Conservation (phyloP, 2,329 filamentous ascomycete species). For the Fusarium subtropicale region DNA sequence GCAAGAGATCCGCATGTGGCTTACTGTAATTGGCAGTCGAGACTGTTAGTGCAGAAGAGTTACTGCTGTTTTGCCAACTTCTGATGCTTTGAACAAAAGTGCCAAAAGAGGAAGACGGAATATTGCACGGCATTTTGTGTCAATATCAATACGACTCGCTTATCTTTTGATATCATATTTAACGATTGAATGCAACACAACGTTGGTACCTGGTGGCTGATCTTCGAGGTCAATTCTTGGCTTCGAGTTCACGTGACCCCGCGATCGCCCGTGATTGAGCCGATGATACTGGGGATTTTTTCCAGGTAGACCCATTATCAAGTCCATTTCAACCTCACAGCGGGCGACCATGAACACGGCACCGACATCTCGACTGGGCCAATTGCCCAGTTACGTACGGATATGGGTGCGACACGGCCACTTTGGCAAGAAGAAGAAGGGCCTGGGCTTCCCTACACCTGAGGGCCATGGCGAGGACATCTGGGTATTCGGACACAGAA, state of each 20-base stretch:
- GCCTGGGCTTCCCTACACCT: constrained; percentile 46
- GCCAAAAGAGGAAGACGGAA: background rate
- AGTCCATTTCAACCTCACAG: constrained; percentile 40
- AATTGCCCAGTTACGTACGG: constrained; percentile 57
- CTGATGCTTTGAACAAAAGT: background rate
- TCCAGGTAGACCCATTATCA: constrained; percentile 32
- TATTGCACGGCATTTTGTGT: background rate
- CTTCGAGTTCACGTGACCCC: constrained; percentile 37
- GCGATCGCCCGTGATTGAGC: constrained; percentile 31
- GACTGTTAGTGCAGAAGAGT: background rate
- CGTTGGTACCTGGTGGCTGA: background rate
- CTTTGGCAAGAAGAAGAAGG: constrained; percentile 39
- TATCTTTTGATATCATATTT: background rate
- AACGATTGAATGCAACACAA: background rate
- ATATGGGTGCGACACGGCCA: constrained; percentile 57
- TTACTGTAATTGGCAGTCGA: constrained; percentile 5
- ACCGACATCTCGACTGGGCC: constrained; percentile 53
- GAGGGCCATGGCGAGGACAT: constrained; percentile 67
- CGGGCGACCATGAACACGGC: constrained; percentile 54
- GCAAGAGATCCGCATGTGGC: background rate
- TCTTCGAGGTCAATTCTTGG: background rate
- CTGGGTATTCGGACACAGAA: constrained; percentile 65
- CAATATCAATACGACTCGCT: no score
- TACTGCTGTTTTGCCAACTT: constrained; percentile 5
- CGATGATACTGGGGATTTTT: constrained; percentile 39